Conservation (phyloP, 1,139 yeast genomes). For the Geotrichum macrosporum region DNA sequence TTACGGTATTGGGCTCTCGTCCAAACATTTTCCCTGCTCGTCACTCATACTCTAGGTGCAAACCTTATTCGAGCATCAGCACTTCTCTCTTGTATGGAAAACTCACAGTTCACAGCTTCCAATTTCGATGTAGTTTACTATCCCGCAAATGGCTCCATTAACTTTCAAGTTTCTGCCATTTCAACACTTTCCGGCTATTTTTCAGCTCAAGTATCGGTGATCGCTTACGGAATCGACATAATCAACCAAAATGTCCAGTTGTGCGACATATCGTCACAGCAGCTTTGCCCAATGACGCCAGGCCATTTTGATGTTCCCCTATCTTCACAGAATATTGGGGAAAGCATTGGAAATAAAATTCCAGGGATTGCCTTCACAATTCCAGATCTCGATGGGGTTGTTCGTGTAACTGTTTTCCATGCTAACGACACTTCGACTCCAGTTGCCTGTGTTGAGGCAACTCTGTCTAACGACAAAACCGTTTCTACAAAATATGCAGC, state of each 20-base stretch:
- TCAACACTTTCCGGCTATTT: conserved; percentile 76
- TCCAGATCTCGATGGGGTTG: conserved; percentile 93
- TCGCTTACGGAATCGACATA: conserved; percentile 80
- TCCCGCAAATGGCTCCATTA: conserved; percentile 60
- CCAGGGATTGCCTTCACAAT: conserved; percentile 84
- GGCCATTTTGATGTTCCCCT: conserved; percentile 78
- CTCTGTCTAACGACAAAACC: conserved; percentile 81
- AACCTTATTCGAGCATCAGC: conserved; percentile 56
- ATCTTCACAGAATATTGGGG: conserved; percentile 42
- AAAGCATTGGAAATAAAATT: conserved; percentile 45
- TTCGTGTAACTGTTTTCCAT: conserved; percentile 62
- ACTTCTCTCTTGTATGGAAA: conserved; percentile 87
- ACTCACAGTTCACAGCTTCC: conserved; percentile 86
- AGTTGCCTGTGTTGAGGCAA: conserved; percentile 91
- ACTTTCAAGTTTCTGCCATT: conserved; percentile 68
- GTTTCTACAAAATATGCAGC: conserved; percentile 92
- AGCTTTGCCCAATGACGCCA: conserved; percentile 76
- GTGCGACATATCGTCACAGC: conserved; percentile 45
- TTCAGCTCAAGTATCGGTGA: conserved; percentile 59
- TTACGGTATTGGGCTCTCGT: neutral
- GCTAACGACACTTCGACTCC: conserved; percentile 37
- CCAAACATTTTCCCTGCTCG: conserved; percentile 4
- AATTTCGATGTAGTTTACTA: conserved; percentile 69
- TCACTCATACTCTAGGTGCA: conserved; percentile 26
- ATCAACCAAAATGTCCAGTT: conserved; percentile 54